Conservation (phyloP, 1,284 basidiomycete species). For the Meira miltonrushii region DNA sequence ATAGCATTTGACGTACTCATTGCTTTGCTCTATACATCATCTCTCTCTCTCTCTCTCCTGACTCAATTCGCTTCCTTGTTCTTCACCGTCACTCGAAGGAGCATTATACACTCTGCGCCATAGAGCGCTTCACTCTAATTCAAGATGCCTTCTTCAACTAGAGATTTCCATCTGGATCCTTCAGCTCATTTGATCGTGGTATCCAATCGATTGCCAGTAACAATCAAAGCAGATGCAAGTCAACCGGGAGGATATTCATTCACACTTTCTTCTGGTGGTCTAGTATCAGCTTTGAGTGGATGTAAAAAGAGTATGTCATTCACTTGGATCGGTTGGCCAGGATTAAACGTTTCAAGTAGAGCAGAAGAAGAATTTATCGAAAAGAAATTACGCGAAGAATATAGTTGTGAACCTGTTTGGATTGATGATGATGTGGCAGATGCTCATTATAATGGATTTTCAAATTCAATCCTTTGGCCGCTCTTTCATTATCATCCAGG, state of each 20-base stretch:
- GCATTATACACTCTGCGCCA: too few relatives aligned
- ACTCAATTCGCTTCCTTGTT: too few relatives aligned
- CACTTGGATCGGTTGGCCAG: conserved; percentile 53
- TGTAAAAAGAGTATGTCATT: conserved; percentile 50
- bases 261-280: conserved; percentile 45
- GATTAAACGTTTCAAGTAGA: conserved; percentile 37
- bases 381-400: conserved; percentile 77
- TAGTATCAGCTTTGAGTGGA: conserved; percentile 49
- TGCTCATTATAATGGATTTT: conserved; percentile 95
- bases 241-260: conserved; percentile 49
- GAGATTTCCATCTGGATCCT: conserved; percentile 5
- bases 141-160: neutral
- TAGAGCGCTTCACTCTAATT: too few relatives aligned
- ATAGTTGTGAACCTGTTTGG: conserved; percentile 95
- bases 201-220: conserved; percentile 78
- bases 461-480: conserved; percentile 98
- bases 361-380: conserved; percentile 46
- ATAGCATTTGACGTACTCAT: too few relatives aligned
- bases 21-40: neutral
- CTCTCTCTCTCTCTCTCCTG: neutral
- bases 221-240: conserved; percentile 47
- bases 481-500: conserved; percentile 87
- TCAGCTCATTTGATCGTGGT: conserved; percentile 75
- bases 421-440: conserved; percentile 95
- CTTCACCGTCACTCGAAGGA: neutral